Conservation (phyloP, 2,329 filamentous ascomycete species). For the Cladophialophora chaetospira region DNA sequence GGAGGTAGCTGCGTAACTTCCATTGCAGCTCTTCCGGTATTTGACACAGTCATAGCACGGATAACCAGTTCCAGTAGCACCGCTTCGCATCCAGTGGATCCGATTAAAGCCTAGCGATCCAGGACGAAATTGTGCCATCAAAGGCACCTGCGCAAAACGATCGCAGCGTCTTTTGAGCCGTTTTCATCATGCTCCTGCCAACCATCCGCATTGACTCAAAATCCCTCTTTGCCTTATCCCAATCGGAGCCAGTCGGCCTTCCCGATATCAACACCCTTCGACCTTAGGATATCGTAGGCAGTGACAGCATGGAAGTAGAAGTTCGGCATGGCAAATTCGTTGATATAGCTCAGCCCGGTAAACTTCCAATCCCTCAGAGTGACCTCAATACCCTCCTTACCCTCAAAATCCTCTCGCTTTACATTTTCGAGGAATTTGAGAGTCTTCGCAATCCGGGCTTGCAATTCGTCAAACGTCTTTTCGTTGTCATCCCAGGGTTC, state of each 20-base stretch:
- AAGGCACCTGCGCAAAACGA: too few species aligned
- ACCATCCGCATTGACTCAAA: too few species aligned
- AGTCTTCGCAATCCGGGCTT: slow-evolving; percentile 51
- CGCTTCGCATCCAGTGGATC: too few species aligned
- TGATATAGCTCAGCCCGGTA: slow-evolving; percentile 50
- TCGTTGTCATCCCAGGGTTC: slow-evolving; percentile 46
- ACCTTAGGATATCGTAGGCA: slow-evolving; percentile 63
- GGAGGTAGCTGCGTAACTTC: too few species aligned
- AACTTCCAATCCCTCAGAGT: slow-evolving; percentile 45
- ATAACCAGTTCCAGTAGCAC: too few species aligned
- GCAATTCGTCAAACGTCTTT: slow-evolving; percentile 53
- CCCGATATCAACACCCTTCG: slow-evolving; percentile 62
- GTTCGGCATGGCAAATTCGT: slow-evolving; percentile 58
- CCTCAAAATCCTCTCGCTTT: slow-evolving; percentile 47
- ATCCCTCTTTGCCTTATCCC: too few species aligned
- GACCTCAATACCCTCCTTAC: slow-evolving; percentile 45
- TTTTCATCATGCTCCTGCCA: too few species aligned
- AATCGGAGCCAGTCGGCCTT: slow-evolving; percentile 59
- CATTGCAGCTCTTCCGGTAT: too few species aligned
- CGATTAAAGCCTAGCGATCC: too few species aligned
- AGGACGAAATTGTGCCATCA: too few species aligned
- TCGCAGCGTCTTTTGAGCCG: too few species aligned
- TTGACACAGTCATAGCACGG: too few species aligned
- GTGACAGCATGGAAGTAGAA: slow-evolving; percentile 65
- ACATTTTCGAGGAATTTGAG: slow-evolving; percentile 50